Evolutionary conservation across 139 green algal species (phyloP).

Genomic region (Asterochloris erici): DNA sequence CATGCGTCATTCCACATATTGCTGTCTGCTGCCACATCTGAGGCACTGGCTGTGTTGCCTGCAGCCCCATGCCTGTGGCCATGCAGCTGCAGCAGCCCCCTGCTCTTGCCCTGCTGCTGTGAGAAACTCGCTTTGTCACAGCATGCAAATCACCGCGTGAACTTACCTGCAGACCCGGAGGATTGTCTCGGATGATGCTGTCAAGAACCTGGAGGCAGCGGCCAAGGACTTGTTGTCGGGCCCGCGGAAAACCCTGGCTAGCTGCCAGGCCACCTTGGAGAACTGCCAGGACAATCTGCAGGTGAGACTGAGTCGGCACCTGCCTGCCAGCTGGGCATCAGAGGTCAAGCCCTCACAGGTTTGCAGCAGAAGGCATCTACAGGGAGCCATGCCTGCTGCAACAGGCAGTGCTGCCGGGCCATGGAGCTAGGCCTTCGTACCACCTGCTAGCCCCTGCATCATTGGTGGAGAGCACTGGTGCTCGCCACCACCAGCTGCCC

Average conservation of each 20-base stretch:
- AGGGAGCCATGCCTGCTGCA: too few relatives aligned
- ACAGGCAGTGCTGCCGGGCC: too few relatives aligned
- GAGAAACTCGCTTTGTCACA: not conserved
- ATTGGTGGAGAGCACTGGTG: too few relatives aligned
- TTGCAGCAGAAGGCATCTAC: too few relatives aligned
- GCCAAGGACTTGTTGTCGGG: slow-evolving; percentile 32
- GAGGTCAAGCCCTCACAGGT: not conserved
- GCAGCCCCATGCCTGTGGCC: too few relatives aligned
- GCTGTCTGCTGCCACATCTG: not conserved
- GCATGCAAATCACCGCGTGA: not conserved
- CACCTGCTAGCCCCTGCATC: too few relatives aligned
- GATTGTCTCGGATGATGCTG: slow-evolving; percentile 26
- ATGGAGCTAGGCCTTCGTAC: too few relatives aligned
- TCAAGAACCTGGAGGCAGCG: slow-evolving; percentile 22
- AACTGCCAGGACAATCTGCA: slow-evolving; percentile 49
- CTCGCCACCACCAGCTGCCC: too few relatives aligned
- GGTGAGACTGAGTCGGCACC: slow-evolving; percentile 6
- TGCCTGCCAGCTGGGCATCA: not conserved
- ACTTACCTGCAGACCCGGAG: slow-evolving; percentile 22
- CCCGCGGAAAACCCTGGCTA: slow-evolving; percentile 26
- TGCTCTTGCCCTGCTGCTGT: too few relatives aligned
- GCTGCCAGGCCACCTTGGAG: slow-evolving; percentile 37
- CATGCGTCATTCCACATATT: not conserved
- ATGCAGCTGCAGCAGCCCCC: too few relatives aligned
- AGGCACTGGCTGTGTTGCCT: too few relatives aligned